Base-by-base conservation (phyloP, 352 stramenopile genomes). In the Phytophthora chlamydospora region DNA sequence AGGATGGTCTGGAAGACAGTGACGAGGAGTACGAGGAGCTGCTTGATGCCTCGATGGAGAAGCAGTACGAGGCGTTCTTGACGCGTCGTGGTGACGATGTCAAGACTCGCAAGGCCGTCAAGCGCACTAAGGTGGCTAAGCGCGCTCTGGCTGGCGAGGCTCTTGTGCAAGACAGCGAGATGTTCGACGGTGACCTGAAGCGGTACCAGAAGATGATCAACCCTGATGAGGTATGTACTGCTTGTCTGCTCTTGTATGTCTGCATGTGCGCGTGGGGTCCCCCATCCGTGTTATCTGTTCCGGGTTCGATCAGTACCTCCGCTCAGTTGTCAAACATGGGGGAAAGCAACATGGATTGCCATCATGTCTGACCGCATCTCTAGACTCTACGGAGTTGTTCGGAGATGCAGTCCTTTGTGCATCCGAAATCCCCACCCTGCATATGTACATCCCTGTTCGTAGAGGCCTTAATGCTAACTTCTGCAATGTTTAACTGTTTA, bases 281-380 rank as follows among this genome's bases (percentile, higher is more conserved):
- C 86, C 86, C 83, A 89, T 91, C 83, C 83, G 86, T 95, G 86
- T 95, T 95, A 91, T 95, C 84, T 95, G 86, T 93, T 93, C 85
- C 71, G 86, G 78, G 86, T 93, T 70, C 46, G 73, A 45, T 81
- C 78, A 74, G 84, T 96, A 94, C 85, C 85, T 91, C 62, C 61
- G 86, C 80, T 85, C 88, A 96, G 88, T 96, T 96, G 88, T 96
- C 88, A 93, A 96, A 85, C 70, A 89, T 92, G 85, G 88, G 88
- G 88, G 52, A 96, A 51, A 96, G 5, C 33, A 75, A 88, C 17
- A 53, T 65, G 76, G 81, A 87, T 71, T 76, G 79, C 73, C 69
- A 76, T 87, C 66, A 93, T 96, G 88, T 96, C 85, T 96, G 85
- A 94, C 78, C 50, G 69, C 38, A 35, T 62, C 59, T 64, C 60